Conservation (phyloP, 1,284 basidiomycete genomes). For the Tausonia pullulans region DNA sequence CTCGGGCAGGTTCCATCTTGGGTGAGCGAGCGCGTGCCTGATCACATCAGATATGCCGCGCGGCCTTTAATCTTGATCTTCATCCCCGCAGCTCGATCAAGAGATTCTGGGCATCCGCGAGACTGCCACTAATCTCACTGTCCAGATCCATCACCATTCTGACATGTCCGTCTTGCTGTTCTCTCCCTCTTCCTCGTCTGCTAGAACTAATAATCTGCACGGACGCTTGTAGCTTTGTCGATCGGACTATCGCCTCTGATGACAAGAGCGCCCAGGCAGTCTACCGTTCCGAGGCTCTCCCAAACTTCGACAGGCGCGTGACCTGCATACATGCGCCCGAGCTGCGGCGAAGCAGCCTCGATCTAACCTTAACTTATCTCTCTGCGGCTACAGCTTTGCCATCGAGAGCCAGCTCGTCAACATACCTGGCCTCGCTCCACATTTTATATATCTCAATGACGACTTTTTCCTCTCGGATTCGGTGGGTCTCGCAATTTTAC, state of each 20-base stretch:
- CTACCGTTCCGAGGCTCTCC: neutral
- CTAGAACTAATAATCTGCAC: too few species aligned
- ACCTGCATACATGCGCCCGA: neutral
- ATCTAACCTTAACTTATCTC: neutral
- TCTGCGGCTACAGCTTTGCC: slow-evolving; percentile 7
- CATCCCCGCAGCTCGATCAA: neutral
- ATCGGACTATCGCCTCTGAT: neutral
- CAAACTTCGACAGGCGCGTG: slow-evolving; percentile 12
- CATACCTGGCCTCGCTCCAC: slow-evolving; percentile 11
- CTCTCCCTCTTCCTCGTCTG: too few species aligned
- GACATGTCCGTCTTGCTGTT: neutral
- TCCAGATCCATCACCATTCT: slow-evolving; percentile 15
- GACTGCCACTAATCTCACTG: neutral
- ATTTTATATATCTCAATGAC: slow-evolving; percentile 13
- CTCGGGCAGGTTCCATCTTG: slow-evolving; percentile 11
- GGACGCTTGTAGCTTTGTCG: neutral
- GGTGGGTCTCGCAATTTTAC: neutral
- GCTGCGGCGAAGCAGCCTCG: neutral
- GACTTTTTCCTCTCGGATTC: neutral
- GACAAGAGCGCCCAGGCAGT: neutral
- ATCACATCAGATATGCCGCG: too few species aligned
- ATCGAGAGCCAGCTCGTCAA: slow-evolving; percentile 15
- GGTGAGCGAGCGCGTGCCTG: neutral
- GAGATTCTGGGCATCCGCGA: neutral
- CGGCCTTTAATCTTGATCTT: neutral